Conservation (phyloP, 129 eudicot genomes). For the Helichrysum umbraculigerum region DNA sequence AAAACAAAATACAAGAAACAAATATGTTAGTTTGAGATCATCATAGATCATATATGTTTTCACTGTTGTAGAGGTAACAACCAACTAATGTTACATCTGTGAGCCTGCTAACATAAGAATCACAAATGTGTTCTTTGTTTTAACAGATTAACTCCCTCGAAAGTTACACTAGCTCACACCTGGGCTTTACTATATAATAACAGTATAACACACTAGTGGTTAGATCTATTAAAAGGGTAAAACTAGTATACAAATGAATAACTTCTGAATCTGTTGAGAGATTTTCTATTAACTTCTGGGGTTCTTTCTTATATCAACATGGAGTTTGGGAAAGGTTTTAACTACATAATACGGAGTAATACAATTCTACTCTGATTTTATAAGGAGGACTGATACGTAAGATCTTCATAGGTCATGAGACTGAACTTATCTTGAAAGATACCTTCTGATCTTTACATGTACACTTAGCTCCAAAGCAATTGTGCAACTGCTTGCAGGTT, state of each 20-base stretch:
- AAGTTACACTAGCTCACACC: slow-evolving; percentile 23
- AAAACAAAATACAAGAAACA: background rate
- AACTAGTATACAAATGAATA: slow-evolving; percentile 33
- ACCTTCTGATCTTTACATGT: slow-evolving; percentile 36
- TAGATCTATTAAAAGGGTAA: slow-evolving; percentile 32
- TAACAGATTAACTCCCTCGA: slow-evolving; percentile 19
- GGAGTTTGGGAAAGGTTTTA: slow-evolving; percentile 31
- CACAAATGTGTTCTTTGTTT: slow-evolving; percentile 24
- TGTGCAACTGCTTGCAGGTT: slow-evolving; percentile 15
- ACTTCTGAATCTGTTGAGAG: slow-evolving; percentile 25
- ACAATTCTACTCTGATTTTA: slow-evolving; percentile 22
- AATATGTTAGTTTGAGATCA: background rate
- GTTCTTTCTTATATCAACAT: slow-evolving; percentile 33
- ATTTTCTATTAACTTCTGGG: slow-evolving; percentile 23
- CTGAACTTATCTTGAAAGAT: slow-evolving; percentile 35
- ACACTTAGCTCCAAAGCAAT: slow-evolving; percentile 30
- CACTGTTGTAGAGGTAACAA: slow-evolving; percentile 30
- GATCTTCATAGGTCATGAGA: slow-evolving; percentile 34
- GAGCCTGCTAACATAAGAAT: slow-evolving; percentile 13
- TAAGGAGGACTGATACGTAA: slow-evolving; percentile 1
- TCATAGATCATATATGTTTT: slow-evolving; percentile 11
- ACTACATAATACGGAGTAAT: slow-evolving; percentile 29
- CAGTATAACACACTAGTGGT: slow-evolving; percentile 18
- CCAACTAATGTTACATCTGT: slow-evolving; percentile 22
- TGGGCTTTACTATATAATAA: slow-evolving; percentile 29